phyloP scores from a whole-genome alignment of 2,329 filamentous ascomycete species.

The Claviceps arundinis region DNA sequence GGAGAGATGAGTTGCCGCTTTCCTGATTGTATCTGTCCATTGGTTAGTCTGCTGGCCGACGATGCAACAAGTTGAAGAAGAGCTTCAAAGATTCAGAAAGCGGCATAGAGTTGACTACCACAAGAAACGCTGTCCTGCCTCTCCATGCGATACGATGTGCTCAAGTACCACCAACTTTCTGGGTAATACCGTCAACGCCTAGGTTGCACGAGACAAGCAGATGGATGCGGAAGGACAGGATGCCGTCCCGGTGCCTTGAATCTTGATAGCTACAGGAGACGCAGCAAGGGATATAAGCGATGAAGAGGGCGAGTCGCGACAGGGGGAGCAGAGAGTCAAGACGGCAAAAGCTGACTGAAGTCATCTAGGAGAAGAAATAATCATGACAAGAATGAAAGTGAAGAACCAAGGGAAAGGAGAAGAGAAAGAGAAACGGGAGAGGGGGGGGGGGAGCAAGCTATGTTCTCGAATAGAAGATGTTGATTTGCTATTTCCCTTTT shows the following conservation, averaged over 20 bases:
- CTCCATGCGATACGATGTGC: slow-evolving; percentile 20
- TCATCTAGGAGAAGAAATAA: neutral
- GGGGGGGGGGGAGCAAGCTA: neutral
- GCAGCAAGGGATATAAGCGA: neutral
- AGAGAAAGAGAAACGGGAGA: neutral
- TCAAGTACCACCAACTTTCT: slow-evolving; percentile 16
- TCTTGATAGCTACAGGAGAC: slow-evolving; percentile 2
- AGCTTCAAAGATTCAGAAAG: slow-evolving; percentile 2
- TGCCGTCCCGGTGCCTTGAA: neutral
- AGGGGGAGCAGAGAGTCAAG: neutral
- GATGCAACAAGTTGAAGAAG: slow-evolving; percentile 7
- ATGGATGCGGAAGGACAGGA: slow-evolving; percentile 5
- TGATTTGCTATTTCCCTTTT: neutral
- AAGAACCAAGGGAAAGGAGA: neutral
- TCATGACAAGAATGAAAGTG: neutral
- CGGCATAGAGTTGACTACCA: slow-evolving; percentile 13
- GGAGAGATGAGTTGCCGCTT: slow-evolving; percentile 36
- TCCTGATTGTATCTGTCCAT: slow-evolving; percentile 41
- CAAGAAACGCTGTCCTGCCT: slow-evolving; percentile 23
- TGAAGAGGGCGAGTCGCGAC: neutral
- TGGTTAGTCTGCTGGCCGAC: slow-evolving; percentile 6
- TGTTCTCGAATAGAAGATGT: neutral
- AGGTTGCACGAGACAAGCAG: slow-evolving; percentile 25
- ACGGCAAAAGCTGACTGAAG: neutral
- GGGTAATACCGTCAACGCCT: slow-evolving; percentile 32